Conservation (phyloP, 208 protist species). For the Leishmania arabica region DNA sequence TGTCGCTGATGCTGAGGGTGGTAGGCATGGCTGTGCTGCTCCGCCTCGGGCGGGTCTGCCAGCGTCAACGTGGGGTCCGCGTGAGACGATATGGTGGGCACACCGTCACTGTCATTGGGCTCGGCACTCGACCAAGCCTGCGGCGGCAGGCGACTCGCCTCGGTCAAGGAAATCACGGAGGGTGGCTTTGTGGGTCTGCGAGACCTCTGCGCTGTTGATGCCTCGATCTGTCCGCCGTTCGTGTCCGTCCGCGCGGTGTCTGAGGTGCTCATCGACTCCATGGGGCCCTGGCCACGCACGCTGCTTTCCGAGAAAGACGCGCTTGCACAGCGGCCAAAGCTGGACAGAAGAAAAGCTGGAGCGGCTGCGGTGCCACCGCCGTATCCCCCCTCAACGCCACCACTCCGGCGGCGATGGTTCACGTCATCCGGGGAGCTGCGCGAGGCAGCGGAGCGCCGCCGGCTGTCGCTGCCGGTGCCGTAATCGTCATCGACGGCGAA, state of each 20-base stretch:
- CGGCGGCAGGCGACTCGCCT: neutral
- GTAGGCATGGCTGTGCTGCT: neutral
- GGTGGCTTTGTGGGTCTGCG: neutral
- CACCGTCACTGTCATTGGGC: neutral
- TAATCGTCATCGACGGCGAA: constrained; percentile 6
- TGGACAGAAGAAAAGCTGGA: neutral
- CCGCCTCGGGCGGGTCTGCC: neutral
- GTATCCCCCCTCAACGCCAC: neutral
- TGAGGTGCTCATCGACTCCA: neutral
- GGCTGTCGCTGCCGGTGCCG: neutral
- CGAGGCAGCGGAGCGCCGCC: neutral
- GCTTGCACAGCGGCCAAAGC: neutral
- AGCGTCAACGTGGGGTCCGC: neutral
- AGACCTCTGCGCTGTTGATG: neutral
- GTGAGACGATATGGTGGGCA: neutral
- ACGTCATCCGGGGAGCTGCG: neutral
- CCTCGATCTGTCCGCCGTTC: neutral
- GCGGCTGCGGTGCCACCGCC: neutral
- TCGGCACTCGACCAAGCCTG: neutral
- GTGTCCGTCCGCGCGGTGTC: neutral
- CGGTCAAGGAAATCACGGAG: neutral
- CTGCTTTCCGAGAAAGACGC: neutral
- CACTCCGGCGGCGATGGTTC: neutral
- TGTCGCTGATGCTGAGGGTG: neutral
- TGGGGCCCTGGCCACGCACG: neutral